Evolutionary conservation across 2,329 filamentous ascomycete genomes (phyloP).

Genomic region (Beauveria sp.): DNA sequence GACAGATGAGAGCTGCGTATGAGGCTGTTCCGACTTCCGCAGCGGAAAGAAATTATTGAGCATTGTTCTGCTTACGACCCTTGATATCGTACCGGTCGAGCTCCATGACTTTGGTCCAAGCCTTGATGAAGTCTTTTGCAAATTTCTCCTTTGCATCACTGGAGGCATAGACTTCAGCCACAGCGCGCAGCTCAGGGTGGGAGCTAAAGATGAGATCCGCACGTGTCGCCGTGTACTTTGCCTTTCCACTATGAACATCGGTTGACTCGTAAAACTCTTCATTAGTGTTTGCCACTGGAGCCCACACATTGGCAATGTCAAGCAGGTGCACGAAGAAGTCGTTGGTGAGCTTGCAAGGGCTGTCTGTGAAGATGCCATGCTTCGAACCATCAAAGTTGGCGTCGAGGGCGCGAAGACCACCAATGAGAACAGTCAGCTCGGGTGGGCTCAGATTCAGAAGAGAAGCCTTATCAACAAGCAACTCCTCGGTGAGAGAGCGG

Average conservation of each 20-base stretch:
- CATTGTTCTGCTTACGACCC: conserved; percentile 10
- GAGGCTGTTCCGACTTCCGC: neutral
- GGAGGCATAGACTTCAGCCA: conserved; percentile 62
- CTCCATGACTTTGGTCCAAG: conserved; percentile 71
- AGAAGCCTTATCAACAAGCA: conserved; percentile 64
- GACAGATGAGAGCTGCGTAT: neutral
- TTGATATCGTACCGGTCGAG: conserved; percentile 57
- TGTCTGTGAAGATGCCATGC: conserved; percentile 60
- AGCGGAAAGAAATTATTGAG: neutral
- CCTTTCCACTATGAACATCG: conserved; percentile 56
- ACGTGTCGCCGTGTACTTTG: conserved; percentile 64
- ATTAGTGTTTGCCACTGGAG: conserved; percentile 22
- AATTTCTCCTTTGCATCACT: conserved; percentile 56
- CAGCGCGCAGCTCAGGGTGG: conserved; percentile 63
- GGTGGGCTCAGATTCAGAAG: conserved; percentile 63
- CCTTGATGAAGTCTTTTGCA: conserved; percentile 61
- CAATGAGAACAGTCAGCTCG: conserved; percentile 63
- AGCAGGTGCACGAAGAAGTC: conserved; percentile 79
- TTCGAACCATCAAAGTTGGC: conserved; percentile 64
- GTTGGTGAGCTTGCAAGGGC: conserved; percentile 62
- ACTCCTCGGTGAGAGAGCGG: conserved; percentile 58
- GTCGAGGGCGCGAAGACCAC: conserved; percentile 62
- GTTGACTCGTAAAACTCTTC: conserved; percentile 54
- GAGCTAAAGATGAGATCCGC: conserved; percentile 64
- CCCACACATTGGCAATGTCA: conserved; percentile 59